Conservation (phyloP, 106 monocot species). For the Xerophyta viscosa region DNA sequence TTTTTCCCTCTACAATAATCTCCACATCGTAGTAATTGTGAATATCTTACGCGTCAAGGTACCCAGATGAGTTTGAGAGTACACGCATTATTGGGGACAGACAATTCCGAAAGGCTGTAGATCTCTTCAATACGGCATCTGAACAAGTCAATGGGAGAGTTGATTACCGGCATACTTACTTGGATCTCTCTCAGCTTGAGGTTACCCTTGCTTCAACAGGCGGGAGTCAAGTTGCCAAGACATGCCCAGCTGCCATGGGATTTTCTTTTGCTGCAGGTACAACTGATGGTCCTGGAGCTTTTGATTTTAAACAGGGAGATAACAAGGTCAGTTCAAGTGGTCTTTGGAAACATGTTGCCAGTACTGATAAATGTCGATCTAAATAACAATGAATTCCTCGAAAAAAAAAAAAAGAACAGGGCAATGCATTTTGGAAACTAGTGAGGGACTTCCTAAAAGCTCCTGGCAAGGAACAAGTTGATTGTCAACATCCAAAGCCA, state of each 20-base stretch:
- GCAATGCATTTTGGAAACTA: constrained; percentile 12
- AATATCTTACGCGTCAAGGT: too few species aligned
- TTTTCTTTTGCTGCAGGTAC: constrained; percentile 28
- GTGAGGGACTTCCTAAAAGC: constrained; percentile 15
- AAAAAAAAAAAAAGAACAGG: too few species aligned
- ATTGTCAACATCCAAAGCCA: constrained; percentile 24
- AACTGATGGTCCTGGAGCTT: constrained; percentile 26
- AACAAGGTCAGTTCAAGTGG: constrained; percentile 24
- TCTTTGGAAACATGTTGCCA: too few species aligned
- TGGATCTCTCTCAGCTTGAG: constrained; percentile 16
- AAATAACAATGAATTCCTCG: too few species aligned
- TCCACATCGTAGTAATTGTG: too few species aligned
- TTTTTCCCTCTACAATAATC: background rate
- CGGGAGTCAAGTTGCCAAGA: constrained; percentile 7
- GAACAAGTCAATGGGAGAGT: constrained; percentile 22
- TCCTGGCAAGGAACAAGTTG: constrained; percentile 16
- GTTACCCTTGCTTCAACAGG: constrained; percentile 7
- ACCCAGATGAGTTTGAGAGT: constrained; percentile 31
- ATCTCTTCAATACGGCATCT: constrained; percentile 15
- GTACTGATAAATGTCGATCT: too few species aligned
- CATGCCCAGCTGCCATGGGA: constrained; percentile 31
- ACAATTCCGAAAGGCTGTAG: constrained; percentile 20
- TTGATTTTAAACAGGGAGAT: constrained; percentile 29
- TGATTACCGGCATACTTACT: constrained; percentile 20
- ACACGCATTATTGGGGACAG: constrained; percentile 30